Evolutionary conservation across 2,329 filamentous ascomycete genomes (phyloP), one percentile per base, ranked within the genome.

Genomic region (Calonectria montana): DNA sequence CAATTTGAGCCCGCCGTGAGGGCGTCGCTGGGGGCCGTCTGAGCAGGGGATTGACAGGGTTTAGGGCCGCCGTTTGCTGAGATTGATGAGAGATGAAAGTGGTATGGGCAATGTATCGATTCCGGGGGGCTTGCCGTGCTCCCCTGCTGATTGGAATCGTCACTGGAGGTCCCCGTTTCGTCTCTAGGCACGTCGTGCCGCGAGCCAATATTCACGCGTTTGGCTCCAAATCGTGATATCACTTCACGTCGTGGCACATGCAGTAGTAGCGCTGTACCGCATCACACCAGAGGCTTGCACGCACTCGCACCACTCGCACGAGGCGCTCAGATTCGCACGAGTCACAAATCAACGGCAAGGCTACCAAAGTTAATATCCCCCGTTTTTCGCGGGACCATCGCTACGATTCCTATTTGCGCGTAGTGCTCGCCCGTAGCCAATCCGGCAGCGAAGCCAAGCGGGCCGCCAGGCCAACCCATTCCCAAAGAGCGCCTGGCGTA

Each of bases 11-110:
- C 29, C 13, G 50, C 65, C 50, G 47, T 67, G 55, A 67, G 25
- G 62, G 69, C 64, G 68, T 70, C 62, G 47, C 68, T 57, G 53
- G 53, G 53, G 29, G 21, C 43, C 62, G 39, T 50, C 48, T 48
- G 61, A 23, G 23, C 69, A 62, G 65, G 61, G 69, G 59, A 59
- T 59, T 31, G 15, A 59, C 65, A 68, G 65, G 65, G 69, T 61
- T 65, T 48, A 25, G 53, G 68, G 53, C 47, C 47, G 31, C 61
- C 65, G 61, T 27, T 61, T 27, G 43, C 48, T 70, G 70, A 72
- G 64, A 69, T 72, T 67, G 65, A 72, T 69, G 65, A 72, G 69
- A 71, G 70, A 72, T 72, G 70, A 72, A 55, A 65, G 65, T 69
- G 61, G 70, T 55, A 61, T 62, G 65, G 43, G 57, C 61, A 72